Base-by-base conservation (phyloP, 768 basidiomycete species). In the Mycena maculata region DNA sequence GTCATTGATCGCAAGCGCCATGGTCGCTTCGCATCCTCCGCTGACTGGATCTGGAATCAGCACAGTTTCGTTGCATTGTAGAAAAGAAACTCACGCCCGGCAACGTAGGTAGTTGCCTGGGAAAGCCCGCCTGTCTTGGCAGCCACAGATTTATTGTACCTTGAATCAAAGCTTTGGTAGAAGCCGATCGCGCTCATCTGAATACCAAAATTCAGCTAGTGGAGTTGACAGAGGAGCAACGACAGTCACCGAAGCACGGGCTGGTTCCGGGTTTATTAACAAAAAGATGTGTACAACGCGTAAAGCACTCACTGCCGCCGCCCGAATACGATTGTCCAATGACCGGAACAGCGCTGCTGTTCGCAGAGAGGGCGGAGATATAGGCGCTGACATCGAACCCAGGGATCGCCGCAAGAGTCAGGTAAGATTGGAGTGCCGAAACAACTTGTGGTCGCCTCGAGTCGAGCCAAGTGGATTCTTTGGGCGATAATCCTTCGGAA, bases 131-230 rank as follows among this genome's bases (percentile, higher is more conserved):
- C n/a, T n/a, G n/a, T n/a, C n/a, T n/a, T n/a, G n/a, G n/a, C n/a
- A n/a, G n/a, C n/a, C n/a, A n/a, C n/a, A n/a, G n/a, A n/a, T n/a
- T n/a, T n/a, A n/a, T n/a, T n/a, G 27, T 62, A 52, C 27, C 60
- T 53, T 36, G 60, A 62, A 45, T 62, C 60, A 49, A 62, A 62
- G 60, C 50, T 62, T 62, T 62, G 60, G 27, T 62, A 62, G 28
- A 62, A 45, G 20, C 60, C 60, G 41, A 62, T 4, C 30, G 18
- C 60, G 22, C 42, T 42, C 60, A 62, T 62, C 60, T 62, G 36
- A 53, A 62, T 23, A 42, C 15, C 41, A 13, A 45, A 28, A 4
- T 60, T 60, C 23, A 60, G 33, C 36, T 25, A 2, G 33, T 62
- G n/a, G 30, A 45, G n/a, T 31, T 23, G 39, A 52, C 38, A 61